Base-by-base conservation (phyloP, 805 yeast genomes). In the Lachancea dasiensis region DNA sequence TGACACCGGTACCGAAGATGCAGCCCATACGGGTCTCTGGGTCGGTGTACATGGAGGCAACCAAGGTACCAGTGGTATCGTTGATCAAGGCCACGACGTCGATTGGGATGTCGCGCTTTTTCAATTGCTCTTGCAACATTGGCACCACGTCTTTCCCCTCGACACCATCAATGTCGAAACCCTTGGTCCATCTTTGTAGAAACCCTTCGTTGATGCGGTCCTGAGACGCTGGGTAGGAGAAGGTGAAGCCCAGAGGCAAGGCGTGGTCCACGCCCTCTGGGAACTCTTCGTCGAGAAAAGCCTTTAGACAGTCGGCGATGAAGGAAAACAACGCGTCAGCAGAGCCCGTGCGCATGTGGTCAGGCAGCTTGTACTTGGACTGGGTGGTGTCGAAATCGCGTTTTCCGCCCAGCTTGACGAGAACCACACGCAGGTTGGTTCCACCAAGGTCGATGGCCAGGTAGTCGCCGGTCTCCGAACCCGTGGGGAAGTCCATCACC, bases 391-490 rank as follows among this genome's bases (percentile, higher is more conserved):
- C 92, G 56, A 90, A 90, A 54, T 83, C 77, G 43, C 84, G 73
- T 61, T 81, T 73, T 46, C 98, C 98, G 38, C 78, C 77, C 52
- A 90, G 72, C 46, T 77, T 79, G 54, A 90, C 90, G 58, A 82
- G 74, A 41, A 90, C 95, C 34, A 87, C 95, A 62, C 98, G 79
- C 63, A 90, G 73, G 68, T 90, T 90, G 46, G 98, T 90, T 46
- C 98, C 98, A 61, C 98, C 98, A 67, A 90, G 74, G 63, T 90
- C 98, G 44, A 92, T 82, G 37, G 97, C 97, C 59, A 90, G 67
- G 64, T 73, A 90, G 50, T 86, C 80, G 48, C 98, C 98, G 28
- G 72, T 73, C 64, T 90, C 98, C 50, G 77, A 67, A 48, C 98
- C 98, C 35, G 90, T 81, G 48, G 97, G 97, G 69, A 70, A 82